Conservation (phyloP, 2,329 filamentous ascomycete species). For the Fusarium avenaceum region DNA sequence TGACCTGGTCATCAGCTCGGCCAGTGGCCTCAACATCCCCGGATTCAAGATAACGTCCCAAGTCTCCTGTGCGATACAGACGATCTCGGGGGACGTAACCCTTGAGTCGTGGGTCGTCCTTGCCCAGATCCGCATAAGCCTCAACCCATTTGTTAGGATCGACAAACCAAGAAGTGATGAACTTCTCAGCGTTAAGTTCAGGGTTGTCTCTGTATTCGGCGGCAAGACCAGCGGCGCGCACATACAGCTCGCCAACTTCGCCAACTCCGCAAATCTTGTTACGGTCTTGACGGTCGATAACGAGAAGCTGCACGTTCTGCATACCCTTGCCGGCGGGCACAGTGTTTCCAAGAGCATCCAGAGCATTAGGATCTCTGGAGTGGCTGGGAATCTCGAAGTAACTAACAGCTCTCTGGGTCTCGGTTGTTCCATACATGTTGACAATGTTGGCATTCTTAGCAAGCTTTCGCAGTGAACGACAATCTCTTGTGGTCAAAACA, state of each 20-base stretch:
- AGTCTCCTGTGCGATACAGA: conserved; percentile 87
- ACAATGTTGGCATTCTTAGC: conserved; percentile 71
- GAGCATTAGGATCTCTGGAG: conserved; percentile 67
- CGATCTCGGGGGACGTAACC: conserved; percentile 83
- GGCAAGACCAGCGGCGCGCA: conserved; percentile 85
- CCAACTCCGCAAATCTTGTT: conserved; percentile 82
- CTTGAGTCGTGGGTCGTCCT: conserved; percentile 72
- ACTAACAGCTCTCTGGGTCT: conserved; percentile 73
- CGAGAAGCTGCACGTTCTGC: conserved; percentile 87
- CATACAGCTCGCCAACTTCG: conserved; percentile 86
- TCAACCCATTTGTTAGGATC: conserved; percentile 78
- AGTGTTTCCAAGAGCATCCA: conserved; percentile 70
- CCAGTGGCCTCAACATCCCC: conserved; percentile 85
- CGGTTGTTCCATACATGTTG: conserved; percentile 52
- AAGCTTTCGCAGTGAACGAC: conserved; percentile 59
- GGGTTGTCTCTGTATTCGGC: conserved; percentile 79
- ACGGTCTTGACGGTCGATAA: conserved; percentile 78
- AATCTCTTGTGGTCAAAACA: no score
- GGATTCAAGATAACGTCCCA: conserved; percentile 70
- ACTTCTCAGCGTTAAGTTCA: conserved; percentile 78
- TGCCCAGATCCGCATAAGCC: conserved; percentile 67
- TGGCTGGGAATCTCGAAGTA: conserved; percentile 83
- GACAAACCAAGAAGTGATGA: conserved; percentile 88
- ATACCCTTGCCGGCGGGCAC: conserved; percentile 90
- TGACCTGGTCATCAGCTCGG: conserved; percentile 89